Percentiles rank a stretch among this genome's conserved stretches.
Evolutionary conservation across 2,329 filamentous ascomycete genomes (phyloP).

Genomic region (Epichloe brachyelytri): DNA sequence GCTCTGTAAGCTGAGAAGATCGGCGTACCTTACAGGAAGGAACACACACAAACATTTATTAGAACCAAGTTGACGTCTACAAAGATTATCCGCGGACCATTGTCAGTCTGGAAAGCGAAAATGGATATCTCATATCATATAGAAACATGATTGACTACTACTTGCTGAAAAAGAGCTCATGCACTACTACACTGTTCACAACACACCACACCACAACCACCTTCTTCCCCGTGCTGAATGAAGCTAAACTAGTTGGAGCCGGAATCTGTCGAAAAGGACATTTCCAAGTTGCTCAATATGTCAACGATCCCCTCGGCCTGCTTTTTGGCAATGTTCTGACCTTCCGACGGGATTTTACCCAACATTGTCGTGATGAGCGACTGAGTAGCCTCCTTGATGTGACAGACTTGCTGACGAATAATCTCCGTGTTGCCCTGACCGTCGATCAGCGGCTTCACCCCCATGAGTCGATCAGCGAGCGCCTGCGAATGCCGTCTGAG

Average conservation of each 20-base stretch:
- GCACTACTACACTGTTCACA: too few species aligned
- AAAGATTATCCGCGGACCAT: too few species aligned
- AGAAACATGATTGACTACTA: too few species aligned
- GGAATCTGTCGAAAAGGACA: background rate
- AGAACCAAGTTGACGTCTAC: too few species aligned
- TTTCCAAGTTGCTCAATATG: background rate
- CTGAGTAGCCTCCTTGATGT: background rate
- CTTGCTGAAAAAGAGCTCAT: too few species aligned
- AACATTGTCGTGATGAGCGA: background rate
- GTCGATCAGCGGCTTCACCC: background rate
- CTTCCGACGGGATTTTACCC: background rate
- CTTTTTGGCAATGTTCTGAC: background rate
- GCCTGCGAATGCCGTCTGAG: background rate
- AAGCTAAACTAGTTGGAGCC: too few species aligned
- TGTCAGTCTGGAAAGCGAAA: too few species aligned
- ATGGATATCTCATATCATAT: too few species aligned
- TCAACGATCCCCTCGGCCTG: background rate
- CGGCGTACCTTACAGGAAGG: background rate
- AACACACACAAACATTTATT: too few species aligned
- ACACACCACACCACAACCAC: too few species aligned
- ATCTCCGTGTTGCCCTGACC: background rate
- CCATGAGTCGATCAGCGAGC: background rate
- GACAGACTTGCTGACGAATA: background rate
- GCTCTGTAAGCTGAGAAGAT: background rate
- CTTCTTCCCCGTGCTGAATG: too few species aligned